These are phyloP conservation scores for Ogataea sp. DNA, from an alignment of 805 yeast species.

Conservation along the genomic window DNA sequence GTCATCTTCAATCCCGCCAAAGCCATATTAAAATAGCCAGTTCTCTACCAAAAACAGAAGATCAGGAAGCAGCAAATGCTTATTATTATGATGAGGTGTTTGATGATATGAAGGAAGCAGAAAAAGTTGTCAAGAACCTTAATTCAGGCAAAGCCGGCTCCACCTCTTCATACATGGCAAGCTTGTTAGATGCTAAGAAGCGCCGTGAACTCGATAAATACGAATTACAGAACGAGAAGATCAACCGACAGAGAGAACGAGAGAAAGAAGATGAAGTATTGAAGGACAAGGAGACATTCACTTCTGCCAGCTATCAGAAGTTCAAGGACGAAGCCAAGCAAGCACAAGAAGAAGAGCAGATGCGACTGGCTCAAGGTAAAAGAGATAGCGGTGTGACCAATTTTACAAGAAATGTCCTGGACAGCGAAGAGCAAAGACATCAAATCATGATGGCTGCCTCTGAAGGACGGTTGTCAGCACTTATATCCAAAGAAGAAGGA, in stretches of 20 bases:
- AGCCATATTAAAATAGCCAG: no score
- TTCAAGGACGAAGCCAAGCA: constrained; percentile 24
- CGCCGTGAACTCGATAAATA: constrained; percentile 37
- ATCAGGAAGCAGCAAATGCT: neutral
- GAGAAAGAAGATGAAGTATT: constrained; percentile 27
- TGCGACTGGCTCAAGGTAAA: constrained; percentile 2
- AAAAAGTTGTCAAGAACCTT: constrained; percentile 13
- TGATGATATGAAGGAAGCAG: constrained; percentile 29
- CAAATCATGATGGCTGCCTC: neutral
- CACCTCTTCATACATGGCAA: constrained; percentile 31
- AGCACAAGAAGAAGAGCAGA: neutral
- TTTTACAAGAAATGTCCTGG: neutral
- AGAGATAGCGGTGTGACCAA: neutral
- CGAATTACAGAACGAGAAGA: constrained; percentile 28
- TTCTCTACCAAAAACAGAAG: neutral
- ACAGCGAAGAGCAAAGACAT: constrained; percentile 6
- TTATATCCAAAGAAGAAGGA: neutral
- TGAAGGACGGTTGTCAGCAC: neutral
- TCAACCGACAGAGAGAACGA: constrained; percentile 28
- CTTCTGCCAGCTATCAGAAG: constrained; percentile 37
- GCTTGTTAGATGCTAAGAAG: constrained; percentile 34
- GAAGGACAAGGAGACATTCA: constrained; percentile 35
- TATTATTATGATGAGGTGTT: constrained; percentile 36
- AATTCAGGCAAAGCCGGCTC: no score
- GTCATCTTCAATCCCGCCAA: neutral